Evolutionary conservation across 768 basidiomycete genomes (phyloP), one percentile per base, ranked within the genome.

Genomic region (Kwoniella newhampshirensis): DNA sequence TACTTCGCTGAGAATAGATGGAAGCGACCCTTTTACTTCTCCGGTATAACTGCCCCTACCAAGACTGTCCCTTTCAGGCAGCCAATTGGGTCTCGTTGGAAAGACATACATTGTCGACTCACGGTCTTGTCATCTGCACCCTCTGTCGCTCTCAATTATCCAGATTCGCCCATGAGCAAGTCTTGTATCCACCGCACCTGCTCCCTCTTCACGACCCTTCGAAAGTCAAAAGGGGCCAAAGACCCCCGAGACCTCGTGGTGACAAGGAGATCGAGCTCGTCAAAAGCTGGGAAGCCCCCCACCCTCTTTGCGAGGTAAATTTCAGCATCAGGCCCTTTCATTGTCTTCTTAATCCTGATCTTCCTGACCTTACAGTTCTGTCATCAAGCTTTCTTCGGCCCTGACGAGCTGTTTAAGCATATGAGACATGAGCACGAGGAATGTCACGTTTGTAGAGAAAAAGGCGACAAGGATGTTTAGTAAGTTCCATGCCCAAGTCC

Each of bases 361-460:
- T 6, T 32, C 32, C 13, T 13, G 3, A 1, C 13, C 21, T 13
- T n/a, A 11, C 84, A 84, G 67, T 98, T 97, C 74, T 96, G 92
- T 67, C 84, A 83, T n/a, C 87, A 91, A 65, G 92, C 88, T 66
- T 92, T 88, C 81, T 96, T 93, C 73, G 80, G 86, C n/a, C 86
- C 87, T 52, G 94, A 98, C 69, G 92, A 92, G 67, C 78, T 97
- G n/a, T 96, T 86, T 73, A 79, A 85, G 21, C 96, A 99, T 75
- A 89, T 97, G 86, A 84, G 93, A 49, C 87, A 92, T 70, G 81
- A 80, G 46, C 94, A 99, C 77, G 94, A 99, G 75, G 93, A 98
- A 69, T 98, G 94, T 74, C 96, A 96, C 65, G 76, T 99, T 13
- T 99, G 96, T 76, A 91, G 90, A 72, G 82, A 87, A 26, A 83